phyloP scores from a whole-genome alignment of 2,329 filamentous ascomycete genomes.

The Paraconiothyrium brasiliense region DNA sequence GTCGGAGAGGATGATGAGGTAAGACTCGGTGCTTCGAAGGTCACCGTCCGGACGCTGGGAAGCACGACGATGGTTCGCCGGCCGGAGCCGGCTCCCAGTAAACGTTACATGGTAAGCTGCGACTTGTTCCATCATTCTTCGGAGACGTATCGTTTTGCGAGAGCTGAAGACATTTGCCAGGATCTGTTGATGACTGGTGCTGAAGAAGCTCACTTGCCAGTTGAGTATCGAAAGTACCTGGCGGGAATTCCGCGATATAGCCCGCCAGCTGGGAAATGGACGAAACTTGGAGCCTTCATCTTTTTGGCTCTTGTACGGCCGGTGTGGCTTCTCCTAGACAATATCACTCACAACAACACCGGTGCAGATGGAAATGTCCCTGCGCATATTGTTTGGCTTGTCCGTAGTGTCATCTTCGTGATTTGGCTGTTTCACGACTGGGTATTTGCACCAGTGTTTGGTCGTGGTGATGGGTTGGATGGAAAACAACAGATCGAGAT shows the following conservation, averaged over 20 bases:
- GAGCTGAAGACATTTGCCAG: background rate
- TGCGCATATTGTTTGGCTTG: background rate
- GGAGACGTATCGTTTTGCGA: too few species aligned
- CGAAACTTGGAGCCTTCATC: slow-evolving; percentile 16
- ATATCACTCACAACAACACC: slow-evolving; percentile 17
- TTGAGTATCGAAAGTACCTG: slow-evolving; percentile 15
- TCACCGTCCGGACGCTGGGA: too few species aligned
- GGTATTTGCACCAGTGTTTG: slow-evolving; percentile 5
- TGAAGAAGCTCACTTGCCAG: background rate
- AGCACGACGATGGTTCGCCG: too few species aligned
- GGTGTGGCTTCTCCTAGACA: slow-evolving; percentile 16
- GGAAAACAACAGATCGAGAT: too few species aligned
- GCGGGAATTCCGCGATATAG: slow-evolving; percentile 3
- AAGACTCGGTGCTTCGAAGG: too few species aligned
- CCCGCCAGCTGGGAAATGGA: background rate
- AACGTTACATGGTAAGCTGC: background rate
- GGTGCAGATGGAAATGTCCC: background rate
- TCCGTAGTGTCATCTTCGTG: background rate
- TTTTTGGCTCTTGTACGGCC: slow-evolving; percentile 17
- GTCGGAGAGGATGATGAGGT: too few species aligned
- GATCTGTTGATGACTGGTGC: background rate
- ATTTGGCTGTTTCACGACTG: too few species aligned
- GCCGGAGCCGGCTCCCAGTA: background rate
- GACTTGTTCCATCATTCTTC: too few species aligned
- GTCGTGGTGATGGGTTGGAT: slow-evolving; percentile 17